Evolutionary conservation across 192 early-diverging fungal genomes (phyloP), one percentile per base, ranked within the genome.

Genomic region (Linnemannia exigua): DNA sequence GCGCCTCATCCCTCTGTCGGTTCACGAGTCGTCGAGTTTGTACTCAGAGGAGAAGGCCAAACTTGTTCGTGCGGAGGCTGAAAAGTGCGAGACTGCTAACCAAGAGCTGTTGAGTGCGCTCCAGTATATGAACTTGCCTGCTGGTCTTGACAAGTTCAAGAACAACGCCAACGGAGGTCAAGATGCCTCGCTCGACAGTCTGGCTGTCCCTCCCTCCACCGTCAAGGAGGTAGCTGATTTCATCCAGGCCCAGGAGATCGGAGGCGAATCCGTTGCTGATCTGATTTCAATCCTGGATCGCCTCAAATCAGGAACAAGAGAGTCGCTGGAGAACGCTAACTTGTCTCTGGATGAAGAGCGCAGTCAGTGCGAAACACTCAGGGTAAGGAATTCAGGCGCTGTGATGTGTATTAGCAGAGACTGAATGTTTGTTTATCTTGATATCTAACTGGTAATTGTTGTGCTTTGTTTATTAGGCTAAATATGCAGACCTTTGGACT

Each of bases 11-110:
- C 98, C 98, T 1, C 89, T 99, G 58, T 91, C 93, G n/a, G 96
- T 99, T 1, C 97, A 98, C 87, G 97, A 99, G 89, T 94, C 95
- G 52, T 92, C 97, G 19, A 96, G 95, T 33, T 72, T 99, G 76
- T 99, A 99, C 79, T 97, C 97, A 31, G 98, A 99, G 83, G 97
- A 98, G 84, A 97, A 98, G 89, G 97, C 97, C 25, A 97, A 97
- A 89, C 78, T 99, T 46, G 91, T 98, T 11, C 93, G 98, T 33
- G 85, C 90, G 31, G 96, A 97, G 69, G 92, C 93, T 31, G 97
- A 94, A 76, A 89, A 91, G 77, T 95, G 94, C 38, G 96, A 96
- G 66, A 79, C 93, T 9, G 95, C 97, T 9, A 95, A 99, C 83
- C 93, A 90, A 35, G 97, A 99, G 79, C 82, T 98, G 20, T 91